Base-by-base conservation (phyloP, 2,329 filamentous ascomycete species). In the Claviceps sp. region DNA sequence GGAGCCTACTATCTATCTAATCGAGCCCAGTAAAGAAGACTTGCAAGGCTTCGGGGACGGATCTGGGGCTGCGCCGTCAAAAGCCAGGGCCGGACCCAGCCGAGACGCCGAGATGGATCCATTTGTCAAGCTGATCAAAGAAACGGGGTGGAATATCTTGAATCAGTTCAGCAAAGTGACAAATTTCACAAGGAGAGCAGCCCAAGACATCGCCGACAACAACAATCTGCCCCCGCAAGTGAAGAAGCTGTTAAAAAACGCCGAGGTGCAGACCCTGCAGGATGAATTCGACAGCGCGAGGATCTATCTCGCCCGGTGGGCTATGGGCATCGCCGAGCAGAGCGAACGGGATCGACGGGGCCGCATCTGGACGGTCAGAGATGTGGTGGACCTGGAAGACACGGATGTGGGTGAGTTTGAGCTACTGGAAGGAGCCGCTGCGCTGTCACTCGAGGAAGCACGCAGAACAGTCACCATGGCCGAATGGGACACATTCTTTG, bases 81-180 rank as follows among this genome's bases (percentile, higher is more conserved):
- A 7, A 67, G 53, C 8, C 56, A 57, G 66, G 4, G 65, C 67
- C 2, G 57, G 70, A 16, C 70, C 71, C 52, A 59, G 66, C 43
- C 63, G 73, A 53, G 87, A 91, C 60, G 87, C 81, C 1, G 79
- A 81, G 48, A 94, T 95, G 87, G 91, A 98, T 62, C 90, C 91
- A 0, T 81, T 98, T 48, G 87, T 87, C 58, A 96, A 95, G 67
- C 87, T 90, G 46, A 76, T 97, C 58, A 97, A 96, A 65, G 90
- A 97, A 66, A 89, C 91, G 0, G 82, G 90, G 37, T 98, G 93
- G 93, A 96, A 88, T 58, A 83, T 98, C 52, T 79, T 98, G 71
- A 93, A 98, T 68, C 93, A 94, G 66, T 86, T 98, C 62, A 95
- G 89, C 70, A 93, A 95, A 65, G 93, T 98, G 47, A 98, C 93